phyloP scores from a whole-genome alignment of 192 early-diverging fungal genomes.

The Borealophlyctis nickersoniae region DNA sequence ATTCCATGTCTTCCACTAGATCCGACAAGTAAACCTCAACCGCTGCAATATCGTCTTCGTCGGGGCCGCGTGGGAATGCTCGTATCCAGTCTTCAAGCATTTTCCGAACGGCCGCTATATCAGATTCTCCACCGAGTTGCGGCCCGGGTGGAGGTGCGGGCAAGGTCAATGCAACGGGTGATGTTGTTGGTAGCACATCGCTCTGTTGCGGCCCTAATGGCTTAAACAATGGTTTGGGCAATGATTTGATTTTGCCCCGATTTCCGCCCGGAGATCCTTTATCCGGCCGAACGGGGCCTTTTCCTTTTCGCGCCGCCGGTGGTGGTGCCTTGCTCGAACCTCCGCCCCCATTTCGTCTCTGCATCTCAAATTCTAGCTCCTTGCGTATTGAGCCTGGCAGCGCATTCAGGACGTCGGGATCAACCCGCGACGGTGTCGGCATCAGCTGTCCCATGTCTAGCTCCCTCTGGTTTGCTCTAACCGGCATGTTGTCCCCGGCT shows the following conservation, averaged over 20 bases:
- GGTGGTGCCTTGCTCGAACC: no score
- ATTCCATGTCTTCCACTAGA: conserved; percentile 15
- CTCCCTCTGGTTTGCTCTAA: no score
- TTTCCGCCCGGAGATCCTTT: no score
- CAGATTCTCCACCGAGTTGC: conserved; percentile 1
- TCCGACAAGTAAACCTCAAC: neutral
- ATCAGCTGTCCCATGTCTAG: neutral
- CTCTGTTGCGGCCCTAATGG: no score
- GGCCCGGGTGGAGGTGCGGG: conserved; percentile 1
- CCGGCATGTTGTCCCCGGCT: no score
- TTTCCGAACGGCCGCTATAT: neutral
- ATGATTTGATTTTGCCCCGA: no score
- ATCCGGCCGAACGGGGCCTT: no score
- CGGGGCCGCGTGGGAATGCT: neutral
- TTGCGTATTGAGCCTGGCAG: conserved; percentile 31
- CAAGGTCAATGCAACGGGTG: neutral
- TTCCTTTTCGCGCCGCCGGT: no score
- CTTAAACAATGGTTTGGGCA: no score
- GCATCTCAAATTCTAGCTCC: conserved; percentile 15
- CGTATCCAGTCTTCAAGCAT: conserved; percentile 14
- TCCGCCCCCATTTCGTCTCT: neutral
- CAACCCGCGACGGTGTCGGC: conserved; percentile 37
- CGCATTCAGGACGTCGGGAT: conserved; percentile 32
- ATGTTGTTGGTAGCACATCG: neutral
- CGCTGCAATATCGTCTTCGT: conserved; percentile 8